A percentile compares a stretch with the other conserved stretches of the same genome.
Evolutionary conservation across 345 rosid species (phyloP).

Genomic region (Aegle marmelos): DNA sequence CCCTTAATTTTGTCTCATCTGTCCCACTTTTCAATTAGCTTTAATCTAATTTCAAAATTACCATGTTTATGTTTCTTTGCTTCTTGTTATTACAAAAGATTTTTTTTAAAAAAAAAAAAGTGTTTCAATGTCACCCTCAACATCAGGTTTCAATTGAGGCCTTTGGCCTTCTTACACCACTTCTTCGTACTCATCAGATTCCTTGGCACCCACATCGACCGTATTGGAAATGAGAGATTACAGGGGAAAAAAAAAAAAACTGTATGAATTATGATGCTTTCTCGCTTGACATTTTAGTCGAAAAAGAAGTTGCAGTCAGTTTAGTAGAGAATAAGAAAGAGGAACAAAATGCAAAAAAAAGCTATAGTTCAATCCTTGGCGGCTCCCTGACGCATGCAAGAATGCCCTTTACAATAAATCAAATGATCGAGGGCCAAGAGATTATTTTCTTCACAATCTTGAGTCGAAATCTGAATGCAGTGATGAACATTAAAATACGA

Average conservation of each 20-base stretch:
- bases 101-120: no score
- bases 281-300: slow-evolving; percentile 11
- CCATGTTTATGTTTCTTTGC: no score
- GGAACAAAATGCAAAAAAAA: slow-evolving; percentile 41
- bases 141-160: slow-evolving; percentile 20
- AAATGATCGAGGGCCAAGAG: slow-evolving; percentile 21
- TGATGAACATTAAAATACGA: slow-evolving; percentile 29
- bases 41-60: no score
- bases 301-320: slow-evolving; percentile 35
- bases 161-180: slow-evolving; percentile 51
- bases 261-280: neutral
- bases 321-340: slow-evolving; percentile 25
- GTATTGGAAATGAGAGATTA: slow-evolving; percentile 41
- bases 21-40: no score
- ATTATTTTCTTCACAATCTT: slow-evolving; percentile 13
- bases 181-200: slow-evolving; percentile 30
- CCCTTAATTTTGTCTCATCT: no score
- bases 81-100: no score
- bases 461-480: slow-evolving; percentile 49
- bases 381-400: slow-evolving; percentile 52
- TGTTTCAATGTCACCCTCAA: no score
- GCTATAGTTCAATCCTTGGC: slow-evolving; percentile 43
- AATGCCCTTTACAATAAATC: slow-evolving; percentile 32
- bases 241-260: slow-evolving; percentile 10
- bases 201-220: slow-evolving; percentile 41